phyloP scores from a whole-genome alignment of 495 filamentous ascomycete species.

The Lasiosphaeris hirsuta region DNA sequence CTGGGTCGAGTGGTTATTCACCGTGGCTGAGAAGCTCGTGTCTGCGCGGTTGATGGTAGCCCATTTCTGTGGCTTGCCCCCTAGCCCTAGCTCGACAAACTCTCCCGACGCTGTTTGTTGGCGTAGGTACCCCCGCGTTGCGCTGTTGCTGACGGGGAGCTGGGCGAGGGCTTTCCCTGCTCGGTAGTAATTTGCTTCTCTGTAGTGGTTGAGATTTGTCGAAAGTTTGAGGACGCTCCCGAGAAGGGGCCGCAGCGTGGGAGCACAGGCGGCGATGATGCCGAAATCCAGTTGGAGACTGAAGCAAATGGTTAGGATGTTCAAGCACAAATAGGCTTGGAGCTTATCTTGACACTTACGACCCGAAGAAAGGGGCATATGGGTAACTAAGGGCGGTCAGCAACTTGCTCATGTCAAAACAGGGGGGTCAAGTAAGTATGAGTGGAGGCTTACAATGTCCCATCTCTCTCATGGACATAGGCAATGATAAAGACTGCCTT shows the following conservation, averaged over 20 bases:
- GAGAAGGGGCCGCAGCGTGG: conserved; percentile 42
- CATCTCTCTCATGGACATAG: conserved; percentile 24
- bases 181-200: conserved; percentile 28
- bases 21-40: conserved; percentile 9
- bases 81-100: conserved; percentile 7
- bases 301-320: conserved; percentile 13
- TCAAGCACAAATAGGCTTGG: not conserved
- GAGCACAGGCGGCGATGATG: conserved; percentile 46
- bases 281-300: conserved; percentile 45
- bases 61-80: not conserved
- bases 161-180: conserved; percentile 27
- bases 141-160: conserved; percentile 13
- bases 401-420: not conserved
- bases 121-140: conserved; percentile 5
- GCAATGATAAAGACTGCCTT: conserved; percentile 31
- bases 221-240: conserved; percentile 26
- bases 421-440: not conserved
- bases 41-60: conserved; percentile 5
- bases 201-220: conserved; percentile 16
- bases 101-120: conserved; percentile 11
- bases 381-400: conserved; percentile 14
- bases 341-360: conserved; percentile 24
- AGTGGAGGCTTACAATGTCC: conserved; percentile 21
- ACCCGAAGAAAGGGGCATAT: conserved; percentile 27
- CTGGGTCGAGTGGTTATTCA: not conserved